These are phyloP conservation scores for Kodamaea hsintzibuensis DNA, from an alignment of 805 yeast species.

Conservation along the genomic window DNA sequence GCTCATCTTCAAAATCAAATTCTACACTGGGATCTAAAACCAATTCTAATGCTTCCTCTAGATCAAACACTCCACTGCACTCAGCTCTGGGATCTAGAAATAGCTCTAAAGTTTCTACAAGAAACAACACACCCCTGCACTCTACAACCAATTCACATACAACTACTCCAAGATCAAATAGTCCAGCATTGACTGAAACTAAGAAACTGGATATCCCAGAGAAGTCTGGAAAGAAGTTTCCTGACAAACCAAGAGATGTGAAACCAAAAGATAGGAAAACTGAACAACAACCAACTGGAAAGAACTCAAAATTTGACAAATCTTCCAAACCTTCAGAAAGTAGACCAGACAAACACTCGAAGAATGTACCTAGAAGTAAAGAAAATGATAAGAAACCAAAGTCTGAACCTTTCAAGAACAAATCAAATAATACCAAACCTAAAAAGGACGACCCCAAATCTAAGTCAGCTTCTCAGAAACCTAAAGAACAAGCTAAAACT, in stretches of 20 bases:
- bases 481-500: background rate
- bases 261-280: background rate
- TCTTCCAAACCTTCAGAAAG: background rate
- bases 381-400: background rate
- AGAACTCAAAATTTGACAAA: conserved; percentile 1
- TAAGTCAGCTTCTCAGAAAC: background rate
- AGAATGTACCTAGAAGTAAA: background rate
- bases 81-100: background rate
- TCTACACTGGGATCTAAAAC: background rate
- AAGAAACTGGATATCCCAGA: background rate
- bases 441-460: background rate
- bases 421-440: conserved; percentile 1
- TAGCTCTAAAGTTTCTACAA: background rate
- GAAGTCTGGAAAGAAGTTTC: background rate
- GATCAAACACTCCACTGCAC: background rate
- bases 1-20: background rate
- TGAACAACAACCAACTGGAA: background rate
- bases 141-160: background rate
- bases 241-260: background rate
- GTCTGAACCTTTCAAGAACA: background rate
- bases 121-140: background rate
- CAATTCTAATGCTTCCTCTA: background rate
- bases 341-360: conserved; percentile 3
- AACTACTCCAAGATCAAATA: conserved; percentile 3
- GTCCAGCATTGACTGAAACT: background rate